These are phyloP conservation scores for Thelonectria blattea DNA, from an alignment of 2,329 filamentous ascomycete genomes.

Conservation along the genomic window DNA sequence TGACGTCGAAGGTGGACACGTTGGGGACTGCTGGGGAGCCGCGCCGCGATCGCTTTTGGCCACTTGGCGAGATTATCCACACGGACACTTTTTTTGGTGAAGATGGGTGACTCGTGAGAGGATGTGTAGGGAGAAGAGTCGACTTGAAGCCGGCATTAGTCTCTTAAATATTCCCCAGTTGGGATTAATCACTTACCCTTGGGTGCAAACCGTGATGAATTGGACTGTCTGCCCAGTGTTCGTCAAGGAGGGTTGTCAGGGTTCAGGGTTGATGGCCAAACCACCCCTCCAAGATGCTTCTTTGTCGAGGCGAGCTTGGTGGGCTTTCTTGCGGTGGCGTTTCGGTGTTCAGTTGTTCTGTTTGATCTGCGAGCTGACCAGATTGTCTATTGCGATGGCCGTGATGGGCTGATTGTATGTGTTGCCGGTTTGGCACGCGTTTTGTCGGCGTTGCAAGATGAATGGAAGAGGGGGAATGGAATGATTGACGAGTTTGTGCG, in stretches of 20 bases:
- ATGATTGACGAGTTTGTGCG: not conserved
- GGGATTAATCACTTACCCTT: too few species aligned
- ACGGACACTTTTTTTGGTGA: too few species aligned
- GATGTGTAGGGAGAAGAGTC: too few species aligned
- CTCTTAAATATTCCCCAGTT: too few species aligned
- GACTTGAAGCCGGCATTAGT: too few species aligned
- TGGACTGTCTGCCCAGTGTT: too few species aligned
- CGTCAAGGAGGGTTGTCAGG: conserved; percentile 5
- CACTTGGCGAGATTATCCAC: not conserved
- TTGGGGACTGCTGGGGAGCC: not conserved
- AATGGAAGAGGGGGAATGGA: not conserved
- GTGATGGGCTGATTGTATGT: conserved; percentile 12
- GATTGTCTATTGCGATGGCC: conserved; percentile 1
- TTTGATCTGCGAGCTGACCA: conserved; percentile 12
- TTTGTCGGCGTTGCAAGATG: conserved; percentile 3
- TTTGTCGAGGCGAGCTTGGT: not conserved
- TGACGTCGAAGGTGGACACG: conserved; percentile 30
- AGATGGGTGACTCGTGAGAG: too few species aligned
- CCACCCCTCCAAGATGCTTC: conserved; percentile 3
- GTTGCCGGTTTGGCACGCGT: not conserved
- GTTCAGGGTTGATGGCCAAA: conserved; percentile 18
- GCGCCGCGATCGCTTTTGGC: conserved; percentile 23
- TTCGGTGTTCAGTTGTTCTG: conserved; percentile 1
- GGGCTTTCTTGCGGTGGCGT: not conserved
- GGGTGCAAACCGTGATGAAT: too few species aligned